A percentile compares a stretch with the other conserved stretches of the same genome.
Evolutionary conservation across 2,329 filamentous ascomycete species (phyloP).

Genomic region (Aureobasidium sp.): DNA sequence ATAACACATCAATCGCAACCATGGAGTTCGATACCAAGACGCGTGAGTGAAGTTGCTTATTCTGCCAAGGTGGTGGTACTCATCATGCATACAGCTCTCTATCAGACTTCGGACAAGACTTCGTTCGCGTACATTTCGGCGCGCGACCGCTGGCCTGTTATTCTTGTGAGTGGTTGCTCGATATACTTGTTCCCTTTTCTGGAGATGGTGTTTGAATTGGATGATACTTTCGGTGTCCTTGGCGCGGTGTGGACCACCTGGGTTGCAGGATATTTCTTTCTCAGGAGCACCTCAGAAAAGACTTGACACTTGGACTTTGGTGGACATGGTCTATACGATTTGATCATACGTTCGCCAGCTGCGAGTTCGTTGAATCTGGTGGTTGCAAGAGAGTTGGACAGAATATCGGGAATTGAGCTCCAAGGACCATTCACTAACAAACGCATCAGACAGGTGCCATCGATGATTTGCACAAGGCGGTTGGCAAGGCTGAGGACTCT

Average conservation of each 20-base stretch:
- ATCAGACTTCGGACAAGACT: constrained; percentile 67
- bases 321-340: background rate
- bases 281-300: background rate
- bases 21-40: constrained; percentile 73
- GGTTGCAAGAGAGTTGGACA: background rate
- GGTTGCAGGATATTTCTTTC: background rate
- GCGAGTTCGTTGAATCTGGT: no score
- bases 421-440: background rate
- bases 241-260: background rate
- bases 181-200: background rate
- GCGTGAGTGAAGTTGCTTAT: constrained; percentile 42
- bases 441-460: constrained; percentile 69
- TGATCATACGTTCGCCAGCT: no score
- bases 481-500: constrained; percentile 49
- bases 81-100: constrained; percentile 50
- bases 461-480: constrained; percentile 81
- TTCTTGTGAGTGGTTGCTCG: constrained; percentile 54
- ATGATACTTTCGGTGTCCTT: background rate
- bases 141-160: constrained; percentile 83
- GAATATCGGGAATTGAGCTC: background rate
- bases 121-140: constrained; percentile 86
- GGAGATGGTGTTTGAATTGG: background rate
- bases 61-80: constrained; percentile 8
- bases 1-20: background rate
- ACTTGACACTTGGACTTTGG: background rate